Percentiles rank a stretch among this genome's conserved stretches.
These are phyloP conservation scores for Arthrobotrys sphaeroides DNA, from an alignment of 2,329 filamentous ascomycete species.

Conservation along the genomic window DNA sequence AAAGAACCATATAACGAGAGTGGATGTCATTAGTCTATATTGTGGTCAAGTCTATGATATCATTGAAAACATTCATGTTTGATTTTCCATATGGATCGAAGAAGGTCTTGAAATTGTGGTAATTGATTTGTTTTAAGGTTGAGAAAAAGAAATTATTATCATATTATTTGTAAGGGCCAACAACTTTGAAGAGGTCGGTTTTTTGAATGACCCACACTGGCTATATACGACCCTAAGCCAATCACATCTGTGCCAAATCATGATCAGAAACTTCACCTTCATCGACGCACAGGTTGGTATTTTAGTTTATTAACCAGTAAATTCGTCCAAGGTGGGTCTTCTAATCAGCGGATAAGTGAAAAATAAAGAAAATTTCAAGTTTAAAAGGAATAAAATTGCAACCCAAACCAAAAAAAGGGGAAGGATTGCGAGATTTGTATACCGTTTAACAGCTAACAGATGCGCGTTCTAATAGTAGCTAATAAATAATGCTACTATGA, in stretches of 20 bases:
- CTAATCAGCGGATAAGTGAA: too few relatives aligned
- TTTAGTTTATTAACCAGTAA: neutral
- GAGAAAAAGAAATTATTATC: constrained; percentile 94
- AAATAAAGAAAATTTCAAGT: too few relatives aligned
- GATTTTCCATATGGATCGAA: neutral
- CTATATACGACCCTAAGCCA: constrained; percentile 75
- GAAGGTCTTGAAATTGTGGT: neutral
- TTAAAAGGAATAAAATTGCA: too few relatives aligned
- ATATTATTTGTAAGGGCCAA: constrained; percentile 93
- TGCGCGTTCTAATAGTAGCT: too few relatives aligned
- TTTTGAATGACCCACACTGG: constrained; percentile 89
- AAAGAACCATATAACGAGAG: neutral
- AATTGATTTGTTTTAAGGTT: constrained; percentile 88
- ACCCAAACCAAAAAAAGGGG: too few relatives aligned
- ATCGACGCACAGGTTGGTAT: neutral
- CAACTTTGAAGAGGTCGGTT: constrained; percentile 84
- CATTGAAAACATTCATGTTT: neutral
- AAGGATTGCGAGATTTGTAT: too few relatives aligned
- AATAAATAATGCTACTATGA: too few relatives aligned
- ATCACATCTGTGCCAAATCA: neutral
- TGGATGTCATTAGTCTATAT: neutral
- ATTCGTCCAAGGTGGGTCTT: too few relatives aligned
- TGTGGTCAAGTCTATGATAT: neutral
- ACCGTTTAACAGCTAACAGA: too few relatives aligned
- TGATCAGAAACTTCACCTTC: neutral